Conservation (phyloP, 1,139 yeast species). For the Zygosaccharomyces pseudobailii region DNA sequence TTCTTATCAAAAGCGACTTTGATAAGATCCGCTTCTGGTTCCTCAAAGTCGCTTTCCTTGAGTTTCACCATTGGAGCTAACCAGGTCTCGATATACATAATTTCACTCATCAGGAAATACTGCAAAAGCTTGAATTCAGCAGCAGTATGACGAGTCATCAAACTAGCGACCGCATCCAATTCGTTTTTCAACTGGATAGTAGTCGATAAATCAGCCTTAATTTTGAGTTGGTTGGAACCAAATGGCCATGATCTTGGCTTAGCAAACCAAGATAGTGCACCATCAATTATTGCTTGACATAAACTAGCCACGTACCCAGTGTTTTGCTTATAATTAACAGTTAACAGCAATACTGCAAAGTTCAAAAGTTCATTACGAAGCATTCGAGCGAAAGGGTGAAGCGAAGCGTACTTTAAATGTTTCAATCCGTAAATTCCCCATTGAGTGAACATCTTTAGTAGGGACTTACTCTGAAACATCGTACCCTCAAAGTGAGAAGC, state of each 20-base stretch:
- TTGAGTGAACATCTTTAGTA: slow-evolving; percentile 64
- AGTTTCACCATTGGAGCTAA: slow-evolving; percentile 58
- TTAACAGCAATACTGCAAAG: slow-evolving; percentile 63
- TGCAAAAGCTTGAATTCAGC: slow-evolving; percentile 23
- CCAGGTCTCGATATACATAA: slow-evolving; percentile 73
- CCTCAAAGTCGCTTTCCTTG: slow-evolving; percentile 31
- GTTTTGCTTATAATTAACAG: slow-evolving; percentile 45
- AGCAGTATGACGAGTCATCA: slow-evolving; percentile 18
- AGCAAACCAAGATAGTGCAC: slow-evolving; percentile 76
- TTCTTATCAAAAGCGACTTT: slow-evolving; percentile 58
- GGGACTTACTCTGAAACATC: slow-evolving; percentile 64
- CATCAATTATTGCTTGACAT: slow-evolving; percentile 53
- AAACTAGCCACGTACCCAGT: slow-evolving; percentile 45
- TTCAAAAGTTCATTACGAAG: slow-evolving; percentile 69
- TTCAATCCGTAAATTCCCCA: slow-evolving; percentile 56
- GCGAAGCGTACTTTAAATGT: slow-evolving; percentile 55
- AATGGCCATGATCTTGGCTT: slow-evolving; percentile 65
- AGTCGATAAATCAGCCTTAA: slow-evolving; percentile 62
- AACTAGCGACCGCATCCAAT: slow-evolving; percentile 19
- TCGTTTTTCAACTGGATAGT: slow-evolving; percentile 48
- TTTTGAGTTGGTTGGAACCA: slow-evolving; percentile 74
- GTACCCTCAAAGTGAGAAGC: slow-evolving; percentile 83
- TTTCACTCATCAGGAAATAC: slow-evolving; percentile 71
- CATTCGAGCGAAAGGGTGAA: slow-evolving; percentile 77
- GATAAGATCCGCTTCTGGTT: slow-evolving; percentile 30